Evolutionary conservation across 768 basidiomycete species (phyloP), one percentile per base, ranked within the genome.

Genomic region (Lyophyllum atratum): DNA sequence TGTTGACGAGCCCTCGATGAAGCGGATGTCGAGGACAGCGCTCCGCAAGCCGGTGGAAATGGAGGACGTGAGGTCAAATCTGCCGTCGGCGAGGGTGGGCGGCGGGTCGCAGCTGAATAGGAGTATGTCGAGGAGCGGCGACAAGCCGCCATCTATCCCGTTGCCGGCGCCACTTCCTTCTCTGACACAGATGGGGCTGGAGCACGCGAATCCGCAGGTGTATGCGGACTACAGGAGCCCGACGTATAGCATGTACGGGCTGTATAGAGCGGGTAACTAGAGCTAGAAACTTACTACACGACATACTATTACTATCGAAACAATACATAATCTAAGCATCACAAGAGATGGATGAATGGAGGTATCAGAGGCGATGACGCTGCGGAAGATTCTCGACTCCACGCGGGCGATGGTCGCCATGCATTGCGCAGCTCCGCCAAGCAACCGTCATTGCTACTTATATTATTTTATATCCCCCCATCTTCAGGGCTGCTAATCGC

Each of bases 221-320:
- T 89, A 81, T 69, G 81, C 76, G 6, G 83, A 82, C 47, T 92
- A 92, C 59, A 78, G 85, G 59, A 90, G 90, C 64, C 89, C 91
- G 17, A 92, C 91, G 5, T 92, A 92, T 62, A 93, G 90, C 67
- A 82, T 93, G 54, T 92, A 88, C 65, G 87, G 87, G 39, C 62
- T 91, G 61, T 92, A 92, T 65, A 86, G 84, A 51, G 48, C 31
- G 17, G 58, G 55, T 31, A 56, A 52, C 17, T 63, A 54, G 56
- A 22, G 42, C 17, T 5, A 29, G 22, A 24, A 34, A 14, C 37
- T 37, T 28, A 19, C 10, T 28, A 44, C n/a, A n/a, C n/a, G n/a
- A n/a, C 54, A 48, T 26, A 47, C 33, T 39, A 46, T 57, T 34
- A 28, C 29, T 54, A 24, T 8, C 21, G 3, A 15, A 39, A 6